Evolutionary conservation across 371 early-diverging fungal species (phyloP), one percentile per base, ranked within the genome.

Genomic region (Lichtheimia corymbifera): DNA sequence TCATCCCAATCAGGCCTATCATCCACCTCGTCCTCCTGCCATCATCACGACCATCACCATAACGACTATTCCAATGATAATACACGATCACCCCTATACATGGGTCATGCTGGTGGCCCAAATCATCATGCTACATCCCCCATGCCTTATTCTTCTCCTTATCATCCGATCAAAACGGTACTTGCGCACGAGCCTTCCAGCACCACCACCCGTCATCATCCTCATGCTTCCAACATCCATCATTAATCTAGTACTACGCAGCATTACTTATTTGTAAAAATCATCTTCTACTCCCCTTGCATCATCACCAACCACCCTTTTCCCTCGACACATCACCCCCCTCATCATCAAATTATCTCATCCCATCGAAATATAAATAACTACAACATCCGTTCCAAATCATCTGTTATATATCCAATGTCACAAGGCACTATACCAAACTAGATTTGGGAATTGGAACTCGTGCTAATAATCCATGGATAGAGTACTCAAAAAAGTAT

Each of bases 21-120:
- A n/a, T 76, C 76, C 12, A 62, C 73, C 11, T 66, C 73, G 1
- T 72, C 73, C 5, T 64, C 65, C 4, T 57, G 57, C 20, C 61
- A 63, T 27, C 63, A 64, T 17, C 61, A 67, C 12, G 63, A 67
- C 14, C 50, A 67, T 30, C 72, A 71, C 22, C 71, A 74, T 40
- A 65, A 73, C 55, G 53, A 62, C 25, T 45, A 66, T n/a, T 35
- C 35, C 35, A 35, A 35, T 44, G 51, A 18, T 22, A 72, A 74
- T 55, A 51, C 66, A 17, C 62, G 70, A 55, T 74, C 75, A 15
- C 75, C 75, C 15, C 63, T 69, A 30, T 71, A 65, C 49, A 67
- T 74, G 68, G 74, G 74, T 14, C 59, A 58, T 30, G 17, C 24
- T 15, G 59, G 54, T 24, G 24, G 30, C 35, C 35, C 11, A 35